Evolutionary conservation across 768 basidiomycete species (phyloP).

Genomic region (Suillus bovinus): DNA sequence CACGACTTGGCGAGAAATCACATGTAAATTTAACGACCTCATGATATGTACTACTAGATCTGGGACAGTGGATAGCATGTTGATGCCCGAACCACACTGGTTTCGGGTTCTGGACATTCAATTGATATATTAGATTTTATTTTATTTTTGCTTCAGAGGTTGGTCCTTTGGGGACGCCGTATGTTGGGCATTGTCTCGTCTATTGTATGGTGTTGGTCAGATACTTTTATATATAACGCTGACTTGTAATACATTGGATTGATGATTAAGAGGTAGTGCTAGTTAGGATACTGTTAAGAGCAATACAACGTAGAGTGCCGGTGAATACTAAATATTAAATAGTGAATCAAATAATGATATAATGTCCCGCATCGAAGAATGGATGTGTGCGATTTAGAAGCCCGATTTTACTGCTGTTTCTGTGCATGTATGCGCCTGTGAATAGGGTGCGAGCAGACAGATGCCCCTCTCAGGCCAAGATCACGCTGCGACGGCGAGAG

Average conservation of each 20-base stretch:
- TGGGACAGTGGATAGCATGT: neutral
- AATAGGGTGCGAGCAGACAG: neutral
- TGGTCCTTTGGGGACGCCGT: too few relatives aligned
- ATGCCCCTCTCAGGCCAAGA: conserved; percentile 28
- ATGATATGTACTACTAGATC: neutral
- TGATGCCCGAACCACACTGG: neutral
- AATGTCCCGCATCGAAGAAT: neutral
- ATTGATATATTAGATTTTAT: too few relatives aligned
- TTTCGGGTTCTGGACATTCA: neutral
- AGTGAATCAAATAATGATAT: neutral
- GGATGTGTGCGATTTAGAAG: neutral
- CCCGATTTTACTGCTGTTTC: neutral
- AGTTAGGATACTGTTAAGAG: neutral
- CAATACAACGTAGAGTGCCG: neutral
- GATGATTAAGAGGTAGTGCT: neutral
- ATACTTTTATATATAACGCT: too few relatives aligned
- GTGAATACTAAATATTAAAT: neutral
- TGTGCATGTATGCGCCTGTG: neutral
- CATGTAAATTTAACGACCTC: neutral
- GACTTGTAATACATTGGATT: neutral
- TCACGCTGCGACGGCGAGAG: conserved; percentile 51
- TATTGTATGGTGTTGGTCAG: too few relatives aligned
- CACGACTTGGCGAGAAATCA: neutral
- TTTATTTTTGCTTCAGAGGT: too few relatives aligned
- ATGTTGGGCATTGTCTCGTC: too few relatives aligned